Conservation (phyloP, 163 green algal species). For the Coccomyxa subellipsoidea region DNA sequence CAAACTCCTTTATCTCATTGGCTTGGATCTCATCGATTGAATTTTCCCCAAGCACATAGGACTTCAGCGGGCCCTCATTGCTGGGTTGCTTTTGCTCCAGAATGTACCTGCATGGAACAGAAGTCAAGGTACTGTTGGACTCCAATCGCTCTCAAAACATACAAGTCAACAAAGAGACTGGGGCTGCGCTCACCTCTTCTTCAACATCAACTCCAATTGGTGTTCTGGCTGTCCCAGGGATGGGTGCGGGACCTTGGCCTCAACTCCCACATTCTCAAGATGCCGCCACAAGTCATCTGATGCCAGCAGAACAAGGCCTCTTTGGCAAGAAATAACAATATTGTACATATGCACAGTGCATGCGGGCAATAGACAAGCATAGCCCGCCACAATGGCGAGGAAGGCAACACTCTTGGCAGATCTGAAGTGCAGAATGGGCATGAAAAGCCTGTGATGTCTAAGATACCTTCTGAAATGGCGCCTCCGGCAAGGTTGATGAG, state of each 20-base stretch:
- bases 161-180: background rate
- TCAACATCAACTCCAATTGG: background rate
- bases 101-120: constrained; percentile 12
- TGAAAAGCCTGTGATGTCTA: background rate
- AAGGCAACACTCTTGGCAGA: no score
- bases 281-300: constrained; percentile 26
- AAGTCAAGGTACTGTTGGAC: background rate
- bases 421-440: background rate
- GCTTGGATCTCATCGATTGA: background rate
- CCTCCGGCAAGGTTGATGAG: constrained; percentile 18
- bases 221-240: constrained; percentile 6
- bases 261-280: constrained; percentile 17
- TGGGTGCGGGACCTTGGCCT: background rate
- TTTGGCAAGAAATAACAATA: background rate
- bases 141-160: no score
- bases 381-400: background rate
- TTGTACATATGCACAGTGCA: background rate
- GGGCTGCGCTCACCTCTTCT: background rate
- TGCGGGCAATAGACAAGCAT: background rate
- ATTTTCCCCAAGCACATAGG: background rate
- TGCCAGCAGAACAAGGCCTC: background rate
- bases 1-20: background rate
- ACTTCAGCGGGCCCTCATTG: background rate
- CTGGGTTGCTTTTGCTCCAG: background rate
- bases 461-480: constrained; percentile 22